Evolutionary conservation across 495 filamentous ascomycete genomes (phyloP), one percentile per base, ranked within the genome.

Genomic region (Aspergillus egyptiacus): DNA sequence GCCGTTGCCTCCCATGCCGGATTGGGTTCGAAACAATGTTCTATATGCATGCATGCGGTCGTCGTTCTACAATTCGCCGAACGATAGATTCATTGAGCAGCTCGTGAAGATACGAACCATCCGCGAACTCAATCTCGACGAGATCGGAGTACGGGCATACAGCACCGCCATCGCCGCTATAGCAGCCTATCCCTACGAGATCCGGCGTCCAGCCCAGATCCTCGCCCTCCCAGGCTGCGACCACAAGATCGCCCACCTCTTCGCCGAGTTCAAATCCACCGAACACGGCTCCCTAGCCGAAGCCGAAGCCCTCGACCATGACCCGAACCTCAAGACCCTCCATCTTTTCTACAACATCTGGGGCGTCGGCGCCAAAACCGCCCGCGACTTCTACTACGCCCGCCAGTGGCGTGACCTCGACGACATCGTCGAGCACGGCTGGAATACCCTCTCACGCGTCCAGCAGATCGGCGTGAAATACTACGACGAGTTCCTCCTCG

Each of bases 381-480:
- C 94, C 1, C 72, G 82, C 10, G 81, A 91, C 8, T 96, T 96
- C 58, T 93, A 88, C 68, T 88, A 83, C 62, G 58, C 73, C 9
- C 78, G 80, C 36, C 81, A 84, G 24, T 96, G 87, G 86, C 72
- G 71, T 23, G 77, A 83, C 37, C 72, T 90, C 0, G 90, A 96
- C 58, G 91, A 97, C 57, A 71, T 97, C 6, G 72, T 96, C 47
- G 85, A 94, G 56, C 71, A 83, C 54, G 90, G 86, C 19, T 98
- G 94, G 94, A 57, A 73, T 30, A 66, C 54, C 1, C 72, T 97
- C 0, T 83, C 73, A 0, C 78, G 90, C 13, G 85, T 86, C 2
- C 91, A 95, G 63, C 90, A 97, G 61, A 95, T 98, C 37, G 93
- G 93, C 0, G 64, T 97, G n/a, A 97, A 97, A 61, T 96, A 83